Evolutionary conservation across 2,329 filamentous ascomycete genomes (phyloP).

Genomic region (Teratosphaeria pseudoeucalypti): DNA sequence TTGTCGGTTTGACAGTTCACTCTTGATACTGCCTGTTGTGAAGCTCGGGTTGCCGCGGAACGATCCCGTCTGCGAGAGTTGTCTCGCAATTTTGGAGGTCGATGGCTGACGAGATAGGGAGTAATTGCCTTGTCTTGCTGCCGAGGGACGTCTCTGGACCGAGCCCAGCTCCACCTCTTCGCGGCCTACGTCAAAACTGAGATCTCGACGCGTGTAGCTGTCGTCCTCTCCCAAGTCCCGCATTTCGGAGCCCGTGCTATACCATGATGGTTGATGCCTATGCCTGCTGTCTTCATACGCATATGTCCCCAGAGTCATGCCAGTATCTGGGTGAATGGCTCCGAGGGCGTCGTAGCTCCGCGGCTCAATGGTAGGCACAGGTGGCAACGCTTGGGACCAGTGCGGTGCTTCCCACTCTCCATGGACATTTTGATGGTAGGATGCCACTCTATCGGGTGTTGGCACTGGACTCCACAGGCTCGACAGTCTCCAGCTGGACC

Average conservation of each 20-base stretch:
- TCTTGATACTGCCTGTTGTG: background rate
- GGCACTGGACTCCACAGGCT: conserved; percentile 3
- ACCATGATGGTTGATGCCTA: background rate
- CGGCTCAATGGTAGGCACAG: background rate
- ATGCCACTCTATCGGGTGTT: background rate
- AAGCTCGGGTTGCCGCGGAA: background rate
- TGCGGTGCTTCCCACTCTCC: background rate
- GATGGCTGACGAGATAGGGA: background rate
- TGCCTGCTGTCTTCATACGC: background rate
- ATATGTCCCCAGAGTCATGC: background rate
- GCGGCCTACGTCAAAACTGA: background rate
- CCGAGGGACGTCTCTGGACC: background rate
- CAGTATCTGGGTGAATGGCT: background rate
- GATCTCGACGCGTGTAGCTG: background rate
- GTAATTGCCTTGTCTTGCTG: background rate
- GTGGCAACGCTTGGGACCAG: background rate
- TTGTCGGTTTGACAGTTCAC: background rate
- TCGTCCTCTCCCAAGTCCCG: background rate
- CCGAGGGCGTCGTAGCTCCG: background rate
- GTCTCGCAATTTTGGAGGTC: background rate
- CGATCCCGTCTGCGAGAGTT: background rate
- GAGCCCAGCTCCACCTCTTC: background rate
- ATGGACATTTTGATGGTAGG: background rate
- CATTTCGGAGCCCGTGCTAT: background rate
- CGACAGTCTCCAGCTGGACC: conserved; percentile 4